Evolutionary conservation across 2,329 filamentous ascomycete species (phyloP).

Genomic region (Phyllosticta ampelicida): DNA sequence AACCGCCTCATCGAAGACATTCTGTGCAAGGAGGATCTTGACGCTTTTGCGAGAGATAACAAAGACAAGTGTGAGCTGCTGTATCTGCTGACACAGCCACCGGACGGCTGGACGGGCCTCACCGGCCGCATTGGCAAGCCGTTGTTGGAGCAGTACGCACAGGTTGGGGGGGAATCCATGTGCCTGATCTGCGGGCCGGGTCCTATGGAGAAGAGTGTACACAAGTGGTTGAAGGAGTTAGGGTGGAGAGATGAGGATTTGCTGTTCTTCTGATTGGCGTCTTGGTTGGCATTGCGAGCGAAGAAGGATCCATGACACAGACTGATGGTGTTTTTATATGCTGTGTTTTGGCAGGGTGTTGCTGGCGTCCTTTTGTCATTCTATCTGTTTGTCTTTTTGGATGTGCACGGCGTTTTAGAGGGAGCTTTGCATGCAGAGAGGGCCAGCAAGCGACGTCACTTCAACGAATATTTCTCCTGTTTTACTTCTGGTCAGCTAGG

Average conservation of each 20-base stretch:
- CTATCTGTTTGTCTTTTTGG: background rate
- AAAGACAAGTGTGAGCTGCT: constrained; percentile 51
- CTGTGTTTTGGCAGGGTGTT: background rate
- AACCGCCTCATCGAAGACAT: constrained; percentile 73
- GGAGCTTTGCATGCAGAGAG: background rate
- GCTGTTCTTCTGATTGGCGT: constrained; percentile 64
- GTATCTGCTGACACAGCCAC: constrained; percentile 57
- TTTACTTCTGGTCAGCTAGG: no score
- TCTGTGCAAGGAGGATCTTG: constrained; percentile 64
- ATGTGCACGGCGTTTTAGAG: background rate
- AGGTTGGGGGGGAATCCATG: constrained; percentile 40
- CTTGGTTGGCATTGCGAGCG: background rate
- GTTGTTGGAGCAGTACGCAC: constrained; percentile 50
- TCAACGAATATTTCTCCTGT: no score
- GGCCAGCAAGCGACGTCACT: background rate
- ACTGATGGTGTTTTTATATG: background rate
- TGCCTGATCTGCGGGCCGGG: constrained; percentile 72
- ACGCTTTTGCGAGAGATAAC: constrained; percentile 46
- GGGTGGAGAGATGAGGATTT: constrained; percentile 66
- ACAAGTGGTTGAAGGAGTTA: constrained; percentile 44
- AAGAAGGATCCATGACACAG: background rate
- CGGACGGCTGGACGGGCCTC: constrained; percentile 55
- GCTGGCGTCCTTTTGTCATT: background rate
- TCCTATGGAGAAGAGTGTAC: constrained; percentile 58
- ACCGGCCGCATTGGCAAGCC: constrained; percentile 55